Base-by-base conservation (phyloP, 441 rosid species). In the Erysimum cheiri region DNA sequence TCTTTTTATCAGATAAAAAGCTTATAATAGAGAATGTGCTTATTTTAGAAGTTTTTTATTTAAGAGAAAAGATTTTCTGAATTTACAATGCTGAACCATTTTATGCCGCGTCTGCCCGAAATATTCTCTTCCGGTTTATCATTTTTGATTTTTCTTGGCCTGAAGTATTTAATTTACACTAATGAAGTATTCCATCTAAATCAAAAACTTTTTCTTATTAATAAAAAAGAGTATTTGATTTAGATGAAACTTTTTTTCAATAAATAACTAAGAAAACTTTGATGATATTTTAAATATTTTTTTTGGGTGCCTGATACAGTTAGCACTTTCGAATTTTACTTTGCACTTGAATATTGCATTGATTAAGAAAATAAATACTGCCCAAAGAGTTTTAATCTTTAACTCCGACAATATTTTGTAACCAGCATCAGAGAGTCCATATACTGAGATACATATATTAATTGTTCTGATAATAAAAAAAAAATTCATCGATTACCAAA, bases 1-100 rank as follows among this genome's bases (percentile, higher is more conserved):
- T 47, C 54, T 48, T 31, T 58, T 26, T 73, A 39, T 65, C 48
- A 22, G 49, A 73, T 49, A 65, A n/a, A 28, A 12, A 66, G 26
- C 49, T 55, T 47, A 13, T 37, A 56, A 22, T 50, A 66, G 47
- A 59, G 0, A 17, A 24, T 65, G n/a, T 33, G 57, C 2, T 43
- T 32, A 48, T 15, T 4, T 41, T 46, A 46, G 50, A 46, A 41
- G 17, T 3, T 8, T 43, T 41, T 36, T 6, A 29, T 39, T 4
- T 17, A 46, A 46, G 24, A 70, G 13, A 33, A 37, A 2, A 3
- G 1, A 4, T 10, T 37, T 37, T 31, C 17, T 57, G 24, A 33
- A 43, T 43, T 57, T 41, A 22, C 29, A 26, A 28, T 52, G 62
- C 8, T 64, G 14, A 29, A 48, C 19, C 57, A 59, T 70, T 46